Base-by-base conservation (phyloP, 495 filamentous ascomycete genomes). In the Hypoxylon fuscum region DNA sequence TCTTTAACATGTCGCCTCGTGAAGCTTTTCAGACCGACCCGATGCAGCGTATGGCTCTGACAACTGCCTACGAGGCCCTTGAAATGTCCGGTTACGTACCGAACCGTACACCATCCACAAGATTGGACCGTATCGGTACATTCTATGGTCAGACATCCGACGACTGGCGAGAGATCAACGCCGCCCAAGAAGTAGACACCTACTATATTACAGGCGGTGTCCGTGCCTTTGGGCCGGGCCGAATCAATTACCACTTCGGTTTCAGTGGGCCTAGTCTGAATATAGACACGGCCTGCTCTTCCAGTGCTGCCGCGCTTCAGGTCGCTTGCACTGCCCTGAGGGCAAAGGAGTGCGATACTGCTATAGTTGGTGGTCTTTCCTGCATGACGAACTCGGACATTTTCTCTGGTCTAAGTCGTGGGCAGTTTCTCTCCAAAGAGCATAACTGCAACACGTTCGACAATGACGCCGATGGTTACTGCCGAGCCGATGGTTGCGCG, bases 1-100 rank as follows among this genome's bases (percentile, higher is more conserved):
- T 96, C 76, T 97, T 97, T 86, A 96, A 93, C 75, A 96, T 97
- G 87, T 97, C 93, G 12, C 92, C 93, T 1, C 89, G 92, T 58
- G 93, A 97, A 77, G 93, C 93, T 5, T 80, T 84, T 40, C 90
- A 96, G 62, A 93, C 91, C 0, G 93, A 97, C 72, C 93, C 93
- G 0, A 92, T 93, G 77, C 93, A 96, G 72, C 84, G 93, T 35
- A 80, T 96, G 66, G 90, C 90, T 1, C 74, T 97, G 29, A 84
- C 88, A 3, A 96, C 90, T 17, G 91, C 91, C 0, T 96, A 96
- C 60, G 92, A 96, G 68, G 93, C 93, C 0, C 81, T 97, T 2
- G 93, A 97, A 71, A 92, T 92, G 88, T 88, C 91, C 23, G 93
- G 93, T 0, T 93, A 93, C 66, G 89, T 96, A 23, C 90, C 91